These are phyloP conservation scores for Paxillus rubicundulus DNA, from an alignment of 768 basidiomycete species.

Conservation along the genomic window DNA sequence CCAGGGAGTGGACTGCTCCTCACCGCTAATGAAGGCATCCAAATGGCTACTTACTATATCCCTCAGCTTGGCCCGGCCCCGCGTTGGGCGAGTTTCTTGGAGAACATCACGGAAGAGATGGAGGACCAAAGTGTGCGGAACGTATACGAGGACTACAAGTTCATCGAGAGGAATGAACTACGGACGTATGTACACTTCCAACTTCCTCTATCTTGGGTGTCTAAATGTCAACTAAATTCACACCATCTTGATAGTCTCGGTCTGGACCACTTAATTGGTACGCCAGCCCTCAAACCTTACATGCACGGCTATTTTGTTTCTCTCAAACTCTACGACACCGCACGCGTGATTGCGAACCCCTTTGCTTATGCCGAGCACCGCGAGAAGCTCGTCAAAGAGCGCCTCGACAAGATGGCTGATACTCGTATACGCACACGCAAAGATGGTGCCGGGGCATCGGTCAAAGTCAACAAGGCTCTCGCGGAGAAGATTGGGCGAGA, in stretches of 20 bases:
- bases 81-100: conserved; percentile 95
- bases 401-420: conserved; percentile 92
- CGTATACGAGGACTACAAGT: conserved; percentile 97
- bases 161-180: conserved; percentile 85
- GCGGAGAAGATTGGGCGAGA: conserved; percentile 74
- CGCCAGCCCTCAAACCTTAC: conserved; percentile 94
- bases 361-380: conserved; percentile 94
- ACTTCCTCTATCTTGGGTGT: not conserved
- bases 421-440: conserved; percentile 85
- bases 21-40: conserved; percentile 95
- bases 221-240: not conserved
- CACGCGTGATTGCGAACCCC: conserved; percentile 93
- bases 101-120: conserved; percentile 98
- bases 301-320: conserved; percentile 99
- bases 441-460: conserved; percentile 33
- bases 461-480: conserved; percentile 67
- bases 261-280: conserved; percentile 93
- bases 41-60: conserved; percentile 91
- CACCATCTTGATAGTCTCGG: conserved; percentile 59
- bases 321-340: conserved; percentile 93
- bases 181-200: conserved; percentile 58
- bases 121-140: conserved; percentile 79
- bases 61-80: conserved; percentile 97
- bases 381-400: conserved; percentile 81
- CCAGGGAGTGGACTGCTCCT: conserved; percentile 87